A percentile compares a stretch with the other conserved stretches of the same genome.
Conservation (phyloP, 1,139 yeast genomes). For the Suhomyces anneliseae region DNA sequence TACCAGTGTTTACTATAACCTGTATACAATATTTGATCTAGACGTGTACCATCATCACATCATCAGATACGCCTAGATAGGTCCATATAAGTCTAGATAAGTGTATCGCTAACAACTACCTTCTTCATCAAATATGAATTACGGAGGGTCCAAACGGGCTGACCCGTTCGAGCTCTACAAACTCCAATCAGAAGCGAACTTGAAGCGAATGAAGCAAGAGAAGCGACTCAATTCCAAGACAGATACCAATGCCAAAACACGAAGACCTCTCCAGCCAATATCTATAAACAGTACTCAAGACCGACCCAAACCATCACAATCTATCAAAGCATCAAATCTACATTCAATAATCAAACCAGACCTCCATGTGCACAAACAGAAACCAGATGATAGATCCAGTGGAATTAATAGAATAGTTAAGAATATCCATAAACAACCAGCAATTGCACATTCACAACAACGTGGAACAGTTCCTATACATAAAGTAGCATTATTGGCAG, state of each 20-base stretch:
- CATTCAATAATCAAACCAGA: not conserved
- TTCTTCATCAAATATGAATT: not conserved
- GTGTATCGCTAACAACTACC: too few species aligned
- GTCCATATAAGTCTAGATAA: too few species aligned
- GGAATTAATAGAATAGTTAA: not conserved
- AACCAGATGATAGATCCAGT: not conserved
- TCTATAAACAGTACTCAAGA: not conserved
- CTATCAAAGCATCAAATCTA: not conserved
- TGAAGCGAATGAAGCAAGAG: conserved; percentile 18
- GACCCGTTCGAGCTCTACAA: conserved; percentile 22
- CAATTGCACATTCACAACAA: not conserved
- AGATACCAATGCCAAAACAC: not conserved
- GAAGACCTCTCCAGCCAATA: conserved; percentile 2
- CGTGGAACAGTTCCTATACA: conserved; percentile 1
- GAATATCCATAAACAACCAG: not conserved
- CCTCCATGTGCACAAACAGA: not conserved
- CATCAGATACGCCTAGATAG: too few species aligned
- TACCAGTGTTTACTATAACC: too few species aligned
- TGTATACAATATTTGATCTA: too few species aligned
- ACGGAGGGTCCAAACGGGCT: not conserved
- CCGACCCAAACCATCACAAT: not conserved
- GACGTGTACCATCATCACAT: too few species aligned
- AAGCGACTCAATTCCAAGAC: conserved; percentile 9
- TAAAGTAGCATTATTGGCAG: conserved; percentile 3
- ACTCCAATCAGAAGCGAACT: conserved; percentile 16